Evolutionary conservation across 2,329 filamentous ascomycete species (phyloP).

Genomic region (Sclerotinia borealis): DNA sequence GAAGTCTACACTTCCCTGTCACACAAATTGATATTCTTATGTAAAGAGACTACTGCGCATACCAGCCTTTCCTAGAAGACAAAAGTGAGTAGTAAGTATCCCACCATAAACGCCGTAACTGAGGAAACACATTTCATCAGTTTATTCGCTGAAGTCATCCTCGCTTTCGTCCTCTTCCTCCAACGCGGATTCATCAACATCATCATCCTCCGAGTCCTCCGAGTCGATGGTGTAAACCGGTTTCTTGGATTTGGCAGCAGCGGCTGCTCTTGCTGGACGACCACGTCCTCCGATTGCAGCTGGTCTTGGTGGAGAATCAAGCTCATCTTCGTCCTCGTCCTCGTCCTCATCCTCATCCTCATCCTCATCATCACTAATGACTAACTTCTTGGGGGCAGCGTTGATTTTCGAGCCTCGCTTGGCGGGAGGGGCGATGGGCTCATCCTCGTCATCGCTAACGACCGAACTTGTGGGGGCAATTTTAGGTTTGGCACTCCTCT

Average conservation of each 20-base stretch:
- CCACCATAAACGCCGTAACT: neutral
- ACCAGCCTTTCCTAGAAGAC: neutral
- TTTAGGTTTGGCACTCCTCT: constrained; percentile 15
- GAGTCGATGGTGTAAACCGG: constrained; percentile 14
- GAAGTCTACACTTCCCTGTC: neutral
- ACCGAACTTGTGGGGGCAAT: constrained; percentile 19
- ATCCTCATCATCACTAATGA: constrained; percentile 9
- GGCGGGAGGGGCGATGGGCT: constrained; percentile 28
- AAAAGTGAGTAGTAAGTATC: neutral
- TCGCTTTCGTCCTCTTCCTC: constrained; percentile 30
- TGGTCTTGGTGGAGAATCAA: constrained; percentile 30
- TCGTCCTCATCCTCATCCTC: constrained; percentile 30
- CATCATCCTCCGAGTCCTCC: constrained; percentile 29
- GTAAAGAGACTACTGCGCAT: neutral
- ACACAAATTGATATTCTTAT: neutral
- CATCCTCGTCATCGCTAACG: constrained; percentile 26
- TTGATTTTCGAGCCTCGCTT: constrained; percentile 29
- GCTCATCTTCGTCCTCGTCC: constrained; percentile 20
- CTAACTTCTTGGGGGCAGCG: constrained; percentile 1
- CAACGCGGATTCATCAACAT: constrained; percentile 31
- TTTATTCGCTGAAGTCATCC: constrained; percentile 30
- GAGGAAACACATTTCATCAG: neutral
- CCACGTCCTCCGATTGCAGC: constrained; percentile 18
- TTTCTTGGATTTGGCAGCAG: constrained; percentile 7
- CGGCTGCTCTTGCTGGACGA: constrained; percentile 10